Percentiles rank a stretch among this genome's conserved stretches.
These are phyloP conservation scores for Colletotrichum cuscutae DNA, from an alignment of 2,329 filamentous ascomycete species.

Conservation along the genomic window DNA sequence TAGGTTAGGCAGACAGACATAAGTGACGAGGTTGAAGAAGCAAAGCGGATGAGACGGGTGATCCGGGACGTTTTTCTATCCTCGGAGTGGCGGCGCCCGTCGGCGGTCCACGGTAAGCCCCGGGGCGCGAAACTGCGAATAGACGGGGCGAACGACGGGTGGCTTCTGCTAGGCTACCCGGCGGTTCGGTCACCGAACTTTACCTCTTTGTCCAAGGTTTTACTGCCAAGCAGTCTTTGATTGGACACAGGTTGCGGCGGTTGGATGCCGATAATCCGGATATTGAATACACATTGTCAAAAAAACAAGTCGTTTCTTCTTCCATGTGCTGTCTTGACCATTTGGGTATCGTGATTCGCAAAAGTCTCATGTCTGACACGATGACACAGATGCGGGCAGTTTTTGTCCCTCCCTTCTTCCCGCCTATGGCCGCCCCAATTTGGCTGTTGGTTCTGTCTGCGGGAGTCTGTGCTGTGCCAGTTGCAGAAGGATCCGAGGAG, in stretches of 20 bases:
- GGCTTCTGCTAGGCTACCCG: neutral
- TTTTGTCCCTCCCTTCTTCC: neutral
- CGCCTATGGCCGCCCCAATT: neutral
- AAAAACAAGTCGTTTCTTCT: neutral
- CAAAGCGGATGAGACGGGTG: neutral
- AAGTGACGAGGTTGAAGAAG: neutral
- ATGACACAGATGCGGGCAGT: too few relatives aligned
- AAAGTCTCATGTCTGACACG: neutral
- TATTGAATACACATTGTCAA: neutral
- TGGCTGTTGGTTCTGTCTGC: neutral
- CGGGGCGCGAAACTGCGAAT: too few relatives aligned
- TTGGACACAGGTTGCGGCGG: neutral
- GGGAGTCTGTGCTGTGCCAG: slow-evolving; percentile 28
- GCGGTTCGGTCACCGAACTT: neutral
- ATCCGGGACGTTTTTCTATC: neutral
- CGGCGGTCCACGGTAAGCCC: neutral
- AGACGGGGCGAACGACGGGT: neutral
- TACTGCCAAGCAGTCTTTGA: neutral
- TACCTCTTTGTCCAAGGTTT: neutral
- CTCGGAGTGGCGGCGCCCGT: neutral
- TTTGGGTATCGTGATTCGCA: neutral
- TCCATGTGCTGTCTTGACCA: neutral
- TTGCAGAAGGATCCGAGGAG: neutral
- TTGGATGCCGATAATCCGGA: neutral
- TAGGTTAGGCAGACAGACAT: too few relatives aligned